Conservation (phyloP, 495 filamentous ascomycete genomes). For the Neurospora sp. region DNA sequence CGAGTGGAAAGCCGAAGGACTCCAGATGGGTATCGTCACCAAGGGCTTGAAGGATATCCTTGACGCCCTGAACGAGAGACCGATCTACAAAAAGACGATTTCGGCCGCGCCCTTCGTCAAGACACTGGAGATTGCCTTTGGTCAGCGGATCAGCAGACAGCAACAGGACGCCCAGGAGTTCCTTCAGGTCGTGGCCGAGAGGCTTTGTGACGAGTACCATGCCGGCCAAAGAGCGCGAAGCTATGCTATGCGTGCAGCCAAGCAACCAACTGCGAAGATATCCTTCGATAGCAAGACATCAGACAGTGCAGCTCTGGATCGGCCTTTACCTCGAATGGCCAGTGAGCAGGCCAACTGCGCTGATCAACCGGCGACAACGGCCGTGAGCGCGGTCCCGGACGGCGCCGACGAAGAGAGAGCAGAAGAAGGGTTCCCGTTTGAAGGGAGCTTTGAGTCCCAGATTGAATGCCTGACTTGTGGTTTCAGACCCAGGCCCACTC, state of each 20-base stretch:
- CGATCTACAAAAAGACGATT: slow-evolving; percentile 89
- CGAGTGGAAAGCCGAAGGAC: slow-evolving; percentile 55
- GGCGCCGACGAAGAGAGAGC: slow-evolving; percentile 21
- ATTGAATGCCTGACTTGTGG: slow-evolving; percentile 85
- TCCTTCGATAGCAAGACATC: neutral
- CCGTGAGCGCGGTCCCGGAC: slow-evolving; percentile 9
- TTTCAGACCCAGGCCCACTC: slow-evolving; percentile 74
- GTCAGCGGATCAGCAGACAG: slow-evolving; percentile 77
- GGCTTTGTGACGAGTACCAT: slow-evolving; percentile 87
- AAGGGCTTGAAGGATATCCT: slow-evolving; percentile 83
- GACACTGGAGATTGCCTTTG: slow-evolving; percentile 74
- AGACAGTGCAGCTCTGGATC: neutral
- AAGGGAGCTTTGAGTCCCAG: slow-evolving; percentile 79
- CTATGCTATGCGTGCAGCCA: slow-evolving; percentile 14
- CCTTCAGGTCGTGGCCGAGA: slow-evolving; percentile 83
- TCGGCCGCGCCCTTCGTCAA: slow-evolving; percentile 70
- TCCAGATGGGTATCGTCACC: slow-evolving; percentile 76
- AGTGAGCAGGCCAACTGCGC: neutral
- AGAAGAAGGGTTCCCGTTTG: slow-evolving; percentile 75
- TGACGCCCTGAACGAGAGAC: slow-evolving; percentile 87
- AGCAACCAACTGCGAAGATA: neutral
- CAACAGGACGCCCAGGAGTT: slow-evolving; percentile 99
- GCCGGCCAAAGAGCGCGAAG: slow-evolving; percentile 62
- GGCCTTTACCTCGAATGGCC: neutral
- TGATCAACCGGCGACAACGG: neutral